phyloP scores from a whole-genome alignment of 345 rosid species.

The Rhodamnia rubescens region DNA sequence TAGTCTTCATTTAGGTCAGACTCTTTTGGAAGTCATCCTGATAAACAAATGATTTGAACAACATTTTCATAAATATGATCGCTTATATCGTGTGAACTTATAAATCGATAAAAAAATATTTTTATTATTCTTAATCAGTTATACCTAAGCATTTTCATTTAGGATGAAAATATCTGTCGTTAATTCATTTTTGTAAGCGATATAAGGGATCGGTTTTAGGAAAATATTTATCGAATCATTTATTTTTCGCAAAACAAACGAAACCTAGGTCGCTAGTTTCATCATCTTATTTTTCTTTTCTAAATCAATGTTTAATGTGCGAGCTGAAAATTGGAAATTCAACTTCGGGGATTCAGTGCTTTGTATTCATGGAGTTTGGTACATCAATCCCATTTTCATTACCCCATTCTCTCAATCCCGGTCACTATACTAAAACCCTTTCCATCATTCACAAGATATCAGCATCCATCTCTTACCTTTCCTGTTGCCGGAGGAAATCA shows the following conservation, averaged over 20 bases:
- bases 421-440: neutral
- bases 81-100: too few species aligned
- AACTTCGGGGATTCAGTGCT: neutral
- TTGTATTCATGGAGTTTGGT: neutral
- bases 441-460: neutral
- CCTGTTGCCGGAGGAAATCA: neutral
- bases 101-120: too few species aligned
- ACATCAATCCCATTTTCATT: neutral
- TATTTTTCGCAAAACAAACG: neutral
- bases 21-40: neutral
- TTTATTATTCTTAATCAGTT: too few species aligned
- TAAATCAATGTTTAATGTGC: neutral
- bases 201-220: neutral
- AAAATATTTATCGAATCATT: neutral
- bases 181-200: neutral
- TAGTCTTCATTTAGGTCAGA: neutral
- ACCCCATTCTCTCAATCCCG: neutral
- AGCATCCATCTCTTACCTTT: neutral
- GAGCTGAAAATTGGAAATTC: neutral
- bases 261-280: neutral
- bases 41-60: too few species aligned
- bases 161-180: neutral
- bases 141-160: neutral
- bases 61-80: too few species aligned
- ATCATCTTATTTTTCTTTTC: neutral